Base-by-base conservation (phyloP, 2,329 filamentous ascomycete genomes). In the Xylaria digitata region DNA sequence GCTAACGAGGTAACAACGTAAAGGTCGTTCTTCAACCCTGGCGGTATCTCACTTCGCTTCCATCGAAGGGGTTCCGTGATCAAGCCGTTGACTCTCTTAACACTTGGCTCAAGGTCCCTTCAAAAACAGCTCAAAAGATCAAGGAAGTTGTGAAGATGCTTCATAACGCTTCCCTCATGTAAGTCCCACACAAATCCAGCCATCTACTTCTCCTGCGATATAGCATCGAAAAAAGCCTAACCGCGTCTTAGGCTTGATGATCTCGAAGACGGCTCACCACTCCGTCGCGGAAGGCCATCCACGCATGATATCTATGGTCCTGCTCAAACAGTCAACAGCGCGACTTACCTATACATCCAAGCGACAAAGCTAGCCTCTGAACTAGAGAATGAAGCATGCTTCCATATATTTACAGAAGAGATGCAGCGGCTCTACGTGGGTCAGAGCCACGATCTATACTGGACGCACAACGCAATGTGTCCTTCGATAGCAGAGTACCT, bases 271-370 rank as follows among this genome's bases (percentile, higher is more conserved):
- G 30, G 52, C 45, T 65, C 65, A 13, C 56, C 46, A 4, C 45
- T 64, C 45, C 60, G 65, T 21, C 54, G 65, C 21, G 65, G 65
- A n/a, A 55, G 37, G 19, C 61, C 61, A n/a, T 49, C 65, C 3
- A 57, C 65, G 8, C 65, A 68, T 55, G 56, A 57, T 17, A 59
- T 68, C 43, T 68, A 57, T 43, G 65, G 65, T 15, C 17, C 49
- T n/a, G 48, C 46, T 30, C 61, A 61, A 55, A 65, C 65, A 6
- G 55, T 68, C 30, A 68, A 68, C 58, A 61, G 56, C 32, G 62
- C 55, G 40, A 60, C 34, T n/a, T 65, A 40, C 23, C 13, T 46
- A 23, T 60, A 53, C 21, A 53, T 65, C 32, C 45, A 50, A 23
- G 61, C 61, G 6, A 57, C 61, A 23, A 19, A 32, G 19, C 17